Evolutionary conservation across 2,329 filamentous ascomycete genomes (phyloP), one percentile per base, ranked within the genome.

Genomic region (Hypoxylon sp.): DNA sequence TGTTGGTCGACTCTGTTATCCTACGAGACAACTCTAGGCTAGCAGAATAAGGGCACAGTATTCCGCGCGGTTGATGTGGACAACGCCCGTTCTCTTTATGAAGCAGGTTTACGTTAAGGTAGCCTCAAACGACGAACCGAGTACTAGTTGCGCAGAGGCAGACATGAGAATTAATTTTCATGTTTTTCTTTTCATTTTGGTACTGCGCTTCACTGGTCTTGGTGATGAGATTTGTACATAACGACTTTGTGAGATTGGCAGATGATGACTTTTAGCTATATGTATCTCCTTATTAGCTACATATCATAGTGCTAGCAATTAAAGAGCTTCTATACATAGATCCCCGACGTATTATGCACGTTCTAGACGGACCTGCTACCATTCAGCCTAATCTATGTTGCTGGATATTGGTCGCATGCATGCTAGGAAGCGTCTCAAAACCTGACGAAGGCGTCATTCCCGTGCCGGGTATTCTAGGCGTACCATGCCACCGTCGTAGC

Each of bases 11-110:
- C 30, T 49, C 30, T 58, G 49, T 34, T 50, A 46, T 65, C 7
- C 58, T 70, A 63, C 48, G 51, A 61, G 62, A 48, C 43, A 25
- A 56, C 56, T 68, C 55, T 65, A 53, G 25, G 28, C 41, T 45
- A 50, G 56, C 49, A 25, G 48, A 38, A 11, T 17, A 62, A 43
- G 55, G 51, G 41, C 55, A 51, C 30, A 60, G 50, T 52, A 49
- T 38, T 63, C 9, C 32, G 43, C 45, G 56, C 50, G 43, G 46
- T 63, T 63, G 36, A 65, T 46, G 56, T 62, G 51, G 65, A 64
- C 56, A 50, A 61, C 21, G 51, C 46, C 56, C 36, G 36, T 58
- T 65, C 55, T 41, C 36, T 63, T 55, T 58, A 62, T 36, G 62
- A 61, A 58, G 65, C 50, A 52, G 50, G 28, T 60, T 64, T 43